phyloP scores from a whole-genome alignment of 2,329 filamentous ascomycete species.

The Pyrenophora teres region DNA sequence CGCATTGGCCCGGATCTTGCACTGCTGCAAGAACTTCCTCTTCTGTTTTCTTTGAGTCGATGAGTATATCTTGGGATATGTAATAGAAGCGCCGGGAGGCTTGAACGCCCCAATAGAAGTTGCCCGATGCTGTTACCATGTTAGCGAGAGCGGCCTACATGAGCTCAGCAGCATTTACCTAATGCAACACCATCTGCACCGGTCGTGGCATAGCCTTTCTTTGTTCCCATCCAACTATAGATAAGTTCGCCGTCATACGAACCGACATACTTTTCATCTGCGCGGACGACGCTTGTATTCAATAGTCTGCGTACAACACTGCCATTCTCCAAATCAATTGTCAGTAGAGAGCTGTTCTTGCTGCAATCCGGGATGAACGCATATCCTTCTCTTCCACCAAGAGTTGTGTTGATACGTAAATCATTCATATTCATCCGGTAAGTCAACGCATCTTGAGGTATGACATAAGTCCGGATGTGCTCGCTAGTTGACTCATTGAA shows the following conservation, averaged over 20 bases:
- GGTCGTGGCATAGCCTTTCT: slow-evolving; percentile 35
- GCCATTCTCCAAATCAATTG: slow-evolving; percentile 48
- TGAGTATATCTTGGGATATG: slow-evolving; percentile 43
- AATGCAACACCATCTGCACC: slow-evolving; percentile 49
- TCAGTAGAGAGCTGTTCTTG: slow-evolving; percentile 45
- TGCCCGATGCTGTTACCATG: slow-evolving; percentile 38
- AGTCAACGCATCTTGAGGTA: slow-evolving; percentile 43
- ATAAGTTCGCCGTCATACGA: slow-evolving; percentile 45
- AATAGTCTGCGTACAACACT: slow-evolving; percentile 44
- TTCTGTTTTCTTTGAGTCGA: slow-evolving; percentile 41
- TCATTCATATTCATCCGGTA: slow-evolving; percentile 51
- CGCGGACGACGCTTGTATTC: slow-evolving; percentile 43
- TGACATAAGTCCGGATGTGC: slow-evolving; percentile 46
- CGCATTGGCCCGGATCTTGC: slow-evolving; percentile 48
- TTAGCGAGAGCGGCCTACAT: slow-evolving; percentile 1
- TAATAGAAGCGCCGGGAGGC: slow-evolving; percentile 51
- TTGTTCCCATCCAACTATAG: slow-evolving; percentile 46
- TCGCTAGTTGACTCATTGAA: slow-evolving; percentile 44
- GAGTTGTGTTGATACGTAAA: slow-evolving; percentile 51
- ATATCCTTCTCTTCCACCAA: slow-evolving; percentile 45
- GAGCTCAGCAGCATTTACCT: slow-evolving; percentile 2
- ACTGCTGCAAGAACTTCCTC: slow-evolving; percentile 45
- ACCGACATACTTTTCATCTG: slow-evolving; percentile 49
- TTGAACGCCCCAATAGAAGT: slow-evolving; percentile 52
- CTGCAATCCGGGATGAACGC: slow-evolving; percentile 52